These are phyloP conservation scores for Diaporthe citri DNA, from an alignment of 2,329 filamentous ascomycete species.

Conservation along the genomic window DNA sequence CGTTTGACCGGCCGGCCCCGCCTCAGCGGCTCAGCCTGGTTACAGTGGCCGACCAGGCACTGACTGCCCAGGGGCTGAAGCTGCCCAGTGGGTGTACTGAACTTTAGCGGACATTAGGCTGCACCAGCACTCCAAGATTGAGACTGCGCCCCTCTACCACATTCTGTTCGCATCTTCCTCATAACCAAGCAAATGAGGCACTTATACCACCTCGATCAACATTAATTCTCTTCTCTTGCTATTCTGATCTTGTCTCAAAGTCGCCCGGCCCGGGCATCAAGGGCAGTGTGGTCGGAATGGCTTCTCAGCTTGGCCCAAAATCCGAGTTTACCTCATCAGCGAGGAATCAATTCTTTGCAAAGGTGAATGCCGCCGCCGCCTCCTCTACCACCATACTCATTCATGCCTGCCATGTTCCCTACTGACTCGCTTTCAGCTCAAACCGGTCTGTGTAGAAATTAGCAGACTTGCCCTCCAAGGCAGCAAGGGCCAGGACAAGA, in stretches of 20 bases:
- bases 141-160: not conserved
- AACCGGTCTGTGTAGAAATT: slow-evolving; percentile 72
- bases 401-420: not conserved
- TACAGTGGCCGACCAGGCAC: not conserved
- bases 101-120: not conserved
- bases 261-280: slow-evolving; percentile 23
- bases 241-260: not conserved
- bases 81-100: too few species aligned
- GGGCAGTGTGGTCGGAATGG: slow-evolving; percentile 32
- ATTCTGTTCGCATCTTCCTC: not conserved
- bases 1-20: slow-evolving; percentile 12
- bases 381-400: not conserved
- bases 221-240: too few species aligned
- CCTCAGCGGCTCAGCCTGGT: not conserved
- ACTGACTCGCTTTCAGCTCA: slow-evolving; percentile 61
- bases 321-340: slow-evolving; percentile 43
- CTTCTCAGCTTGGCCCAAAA: slow-evolving; percentile 33
- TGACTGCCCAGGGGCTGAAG: not conserved
- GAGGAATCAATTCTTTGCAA: slow-evolving; percentile 45
- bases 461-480: slow-evolving; percentile 68
- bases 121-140: not conserved
- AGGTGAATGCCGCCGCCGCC: slow-evolving; percentile 38
- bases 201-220: not conserved
- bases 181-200: not conserved
- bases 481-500: slow-evolving; percentile 50